Conservation (phyloP, 2,329 filamentous ascomycete species). For the Aspergillus tamarii region DNA sequence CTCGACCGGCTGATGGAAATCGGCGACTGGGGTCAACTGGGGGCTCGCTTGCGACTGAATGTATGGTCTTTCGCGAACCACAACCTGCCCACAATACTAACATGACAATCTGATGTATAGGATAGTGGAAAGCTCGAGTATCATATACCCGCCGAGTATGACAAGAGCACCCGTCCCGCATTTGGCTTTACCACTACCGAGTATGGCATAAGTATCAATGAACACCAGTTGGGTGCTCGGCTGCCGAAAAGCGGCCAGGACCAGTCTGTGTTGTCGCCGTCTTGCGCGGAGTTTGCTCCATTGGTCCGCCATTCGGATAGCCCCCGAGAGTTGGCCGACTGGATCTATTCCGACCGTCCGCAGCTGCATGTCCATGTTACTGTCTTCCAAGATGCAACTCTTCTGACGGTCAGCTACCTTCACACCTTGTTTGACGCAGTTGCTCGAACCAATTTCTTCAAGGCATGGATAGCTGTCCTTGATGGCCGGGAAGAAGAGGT, state of each 20-base stretch:
- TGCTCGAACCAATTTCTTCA: constrained; percentile 47
- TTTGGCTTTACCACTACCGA: constrained; percentile 44
- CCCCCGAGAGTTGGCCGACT: constrained; percentile 41
- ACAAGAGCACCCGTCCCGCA: constrained; percentile 43
- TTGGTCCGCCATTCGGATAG: constrained; percentile 29
- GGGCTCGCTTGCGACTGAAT: constrained; percentile 48
- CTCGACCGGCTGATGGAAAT: constrained; percentile 45
- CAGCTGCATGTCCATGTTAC: constrained; percentile 53
- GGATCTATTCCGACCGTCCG: constrained; percentile 46
- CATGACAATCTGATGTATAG: constrained; percentile 6
- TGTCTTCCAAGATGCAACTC: constrained; percentile 54
- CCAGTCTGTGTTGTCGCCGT: constrained; percentile 5
- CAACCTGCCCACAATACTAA: neutral
- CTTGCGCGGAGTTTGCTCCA: constrained; percentile 3
- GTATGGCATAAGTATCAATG: constrained; percentile 40
- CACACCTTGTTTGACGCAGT: constrained; percentile 55
- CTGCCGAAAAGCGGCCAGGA: constrained; percentile 48
- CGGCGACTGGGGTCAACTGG: constrained; percentile 53
- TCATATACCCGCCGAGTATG: constrained; percentile 44
- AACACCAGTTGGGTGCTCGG: constrained; percentile 46
- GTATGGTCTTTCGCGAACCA: constrained; percentile 27
- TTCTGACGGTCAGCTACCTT: constrained; percentile 51
- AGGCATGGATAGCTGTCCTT: constrained; percentile 52
- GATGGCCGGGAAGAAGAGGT: constrained; percentile 49
- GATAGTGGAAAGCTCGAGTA: constrained; percentile 42